Conservation (phyloP, 2,329 filamentous ascomycete species). For the Myrmaecium sp. region DNA sequence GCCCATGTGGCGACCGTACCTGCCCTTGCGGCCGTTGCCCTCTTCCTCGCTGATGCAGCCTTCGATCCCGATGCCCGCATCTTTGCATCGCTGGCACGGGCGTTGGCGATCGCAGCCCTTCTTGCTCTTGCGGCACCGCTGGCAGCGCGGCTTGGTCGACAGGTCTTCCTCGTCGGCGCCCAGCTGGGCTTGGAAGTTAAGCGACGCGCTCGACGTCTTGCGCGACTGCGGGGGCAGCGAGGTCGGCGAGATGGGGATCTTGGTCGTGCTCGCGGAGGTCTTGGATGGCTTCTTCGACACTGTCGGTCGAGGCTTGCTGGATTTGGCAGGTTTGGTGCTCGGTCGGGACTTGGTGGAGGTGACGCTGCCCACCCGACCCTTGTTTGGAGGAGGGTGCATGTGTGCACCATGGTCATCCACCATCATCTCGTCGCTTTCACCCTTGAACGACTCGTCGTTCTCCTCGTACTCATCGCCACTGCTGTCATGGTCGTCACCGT, state of each 20-base stretch:
- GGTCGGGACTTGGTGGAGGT: constrained; percentile 21
- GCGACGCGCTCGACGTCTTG: constrained; percentile 57
- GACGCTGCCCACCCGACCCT: constrained; percentile 17
- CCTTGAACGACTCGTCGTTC: constrained; percentile 35
- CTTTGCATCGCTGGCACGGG: constrained; percentile 86
- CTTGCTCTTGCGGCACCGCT: constrained; percentile 97
- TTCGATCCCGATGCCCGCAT: constrained; percentile 83
- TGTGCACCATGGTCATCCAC: constrained; percentile 17
- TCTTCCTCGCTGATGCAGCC: constrained; percentile 96
- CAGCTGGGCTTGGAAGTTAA: constrained; percentile 45
- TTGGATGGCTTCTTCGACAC: constrained; percentile 36
- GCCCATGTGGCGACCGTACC: constrained; percentile 60
- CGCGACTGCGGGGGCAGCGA: constrained; percentile 54
- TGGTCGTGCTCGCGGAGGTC: constrained; percentile 22
- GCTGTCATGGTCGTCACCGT: constrained; percentile 19
- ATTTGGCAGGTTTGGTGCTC: no score
- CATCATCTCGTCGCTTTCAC: constrained; percentile 32
- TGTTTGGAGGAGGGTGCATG: constrained; percentile 26
- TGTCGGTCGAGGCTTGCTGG: constrained; percentile 21
- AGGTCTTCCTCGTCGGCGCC: constrained; percentile 70
- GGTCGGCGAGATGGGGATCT: constrained; percentile 34
- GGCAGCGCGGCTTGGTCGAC: constrained; percentile 90
- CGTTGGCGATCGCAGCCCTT: constrained; percentile 96
- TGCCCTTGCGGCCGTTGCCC: constrained; percentile 88
- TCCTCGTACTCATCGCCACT: constrained; percentile 46